Conservation (phyloP, 345 rosid genomes). For the Syzygium jambos region DNA sequence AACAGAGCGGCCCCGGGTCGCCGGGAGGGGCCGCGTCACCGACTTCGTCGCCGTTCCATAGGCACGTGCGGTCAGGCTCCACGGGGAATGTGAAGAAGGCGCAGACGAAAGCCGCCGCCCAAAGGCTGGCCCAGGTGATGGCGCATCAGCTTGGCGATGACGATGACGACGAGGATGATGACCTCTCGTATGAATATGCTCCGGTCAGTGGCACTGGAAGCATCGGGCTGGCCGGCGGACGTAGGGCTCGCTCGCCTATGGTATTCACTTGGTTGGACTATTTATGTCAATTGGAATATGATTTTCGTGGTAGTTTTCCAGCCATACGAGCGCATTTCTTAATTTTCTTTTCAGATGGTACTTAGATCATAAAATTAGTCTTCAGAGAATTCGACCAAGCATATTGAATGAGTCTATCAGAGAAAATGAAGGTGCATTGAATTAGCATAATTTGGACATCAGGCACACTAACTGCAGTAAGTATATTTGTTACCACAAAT, state of each 20-base stretch:
- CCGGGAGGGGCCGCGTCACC: slow-evolving; percentile 44
- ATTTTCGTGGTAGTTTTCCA: not conserved
- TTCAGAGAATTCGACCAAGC: not conserved
- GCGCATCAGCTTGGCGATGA: slow-evolving; percentile 11
- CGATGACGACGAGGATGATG: slow-evolving; percentile 22
- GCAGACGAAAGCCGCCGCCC: slow-evolving; percentile 89
- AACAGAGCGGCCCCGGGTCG: slow-evolving; percentile 23
- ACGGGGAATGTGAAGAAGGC: slow-evolving; percentile 44
- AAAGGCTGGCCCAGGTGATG: slow-evolving; percentile 16
- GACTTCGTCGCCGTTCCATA: slow-evolving; percentile 27
- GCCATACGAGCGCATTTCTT: not conserved
- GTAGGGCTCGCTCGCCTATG: slow-evolving; percentile 24
- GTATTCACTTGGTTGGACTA: slow-evolving; percentile 7
- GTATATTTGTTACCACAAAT: no score
- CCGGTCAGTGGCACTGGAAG: slow-evolving; percentile 4
- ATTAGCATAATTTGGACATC: not conserved
- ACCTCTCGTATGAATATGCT: slow-evolving; percentile 13
- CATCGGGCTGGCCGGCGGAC: slow-evolving; percentile 33
- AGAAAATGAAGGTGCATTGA: not conserved
- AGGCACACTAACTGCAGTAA: no score
- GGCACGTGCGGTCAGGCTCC: slow-evolving; percentile 67
- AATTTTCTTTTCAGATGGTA: not conserved
- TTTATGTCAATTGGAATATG: not conserved
- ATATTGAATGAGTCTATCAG: not conserved
- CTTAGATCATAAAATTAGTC: not conserved